phyloP scores from a whole-genome alignment of 805 yeast species.

The Sugiyamaella lignohabitans region DNA sequence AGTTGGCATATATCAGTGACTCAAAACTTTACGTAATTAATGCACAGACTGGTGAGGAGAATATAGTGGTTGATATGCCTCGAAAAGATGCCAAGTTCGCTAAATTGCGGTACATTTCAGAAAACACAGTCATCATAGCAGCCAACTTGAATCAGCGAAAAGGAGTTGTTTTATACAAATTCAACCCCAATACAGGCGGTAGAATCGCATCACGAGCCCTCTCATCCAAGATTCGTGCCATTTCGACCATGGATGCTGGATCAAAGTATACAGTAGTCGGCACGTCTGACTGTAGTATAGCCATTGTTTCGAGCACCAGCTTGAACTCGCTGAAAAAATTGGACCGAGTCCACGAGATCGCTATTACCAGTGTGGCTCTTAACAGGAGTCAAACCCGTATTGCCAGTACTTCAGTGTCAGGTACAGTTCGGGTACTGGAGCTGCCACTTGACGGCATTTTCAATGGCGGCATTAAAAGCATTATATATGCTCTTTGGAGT shows the following conservation, averaged over 20 bases:
- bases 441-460: constrained; percentile 40
- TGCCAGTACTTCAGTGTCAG: constrained; percentile 74
- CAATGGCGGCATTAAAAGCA: constrained; percentile 12
- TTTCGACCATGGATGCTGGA: constrained; percentile 45
- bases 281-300: constrained; percentile 61
- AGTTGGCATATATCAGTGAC: constrained; percentile 57
- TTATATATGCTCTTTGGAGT: constrained; percentile 19
- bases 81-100: constrained; percentile 27
- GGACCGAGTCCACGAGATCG: constrained; percentile 65
- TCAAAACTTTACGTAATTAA: constrained; percentile 47
- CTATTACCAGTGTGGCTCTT: constrained; percentile 66
- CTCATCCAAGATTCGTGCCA: constrained; percentile 24
- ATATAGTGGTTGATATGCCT: constrained; percentile 21
- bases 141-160: constrained; percentile 37
- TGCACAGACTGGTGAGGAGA: constrained; percentile 40
- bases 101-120: constrained; percentile 39
- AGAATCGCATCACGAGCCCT: neutral
- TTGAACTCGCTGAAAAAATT: constrained; percentile 47
- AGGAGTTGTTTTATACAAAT: constrained; percentile 36
- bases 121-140: constrained; percentile 36
- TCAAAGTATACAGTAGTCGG: constrained; percentile 49
- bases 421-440: constrained; percentile 55
- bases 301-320: constrained; percentile 46
- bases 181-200: constrained; percentile 18
- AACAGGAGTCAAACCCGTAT: constrained; percentile 61